A percentile compares a stretch with the other conserved stretches of the same genome.
Evolutionary conservation across 441 rosid genomes (phyloP).

Genomic region (Omphalea diandra): DNA sequence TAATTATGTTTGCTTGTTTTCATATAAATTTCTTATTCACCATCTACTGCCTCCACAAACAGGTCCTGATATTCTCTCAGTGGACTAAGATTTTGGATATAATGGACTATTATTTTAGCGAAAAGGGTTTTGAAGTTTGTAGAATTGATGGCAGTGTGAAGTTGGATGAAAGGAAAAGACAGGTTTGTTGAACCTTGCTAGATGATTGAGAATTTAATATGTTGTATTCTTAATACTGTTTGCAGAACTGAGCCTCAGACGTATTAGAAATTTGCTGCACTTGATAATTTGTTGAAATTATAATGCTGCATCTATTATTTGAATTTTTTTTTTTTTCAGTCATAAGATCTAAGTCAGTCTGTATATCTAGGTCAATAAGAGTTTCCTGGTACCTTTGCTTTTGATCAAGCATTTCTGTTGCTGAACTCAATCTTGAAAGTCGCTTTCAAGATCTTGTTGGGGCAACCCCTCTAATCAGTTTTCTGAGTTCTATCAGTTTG

Average conservation of each 20-base stretch:
- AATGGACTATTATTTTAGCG: constrained; percentile 96
- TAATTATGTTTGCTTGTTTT: constrained; percentile 22
- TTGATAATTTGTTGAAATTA: not conserved
- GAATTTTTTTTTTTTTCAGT: not conserved
- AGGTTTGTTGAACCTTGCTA: constrained; percentile 45
- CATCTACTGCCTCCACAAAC: constrained; percentile 24
- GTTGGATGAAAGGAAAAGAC: constrained; percentile 78
- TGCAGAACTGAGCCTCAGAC: not conserved
- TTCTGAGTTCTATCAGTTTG: not conserved
- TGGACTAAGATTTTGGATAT: constrained; percentile 91
- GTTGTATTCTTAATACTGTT: not conserved
- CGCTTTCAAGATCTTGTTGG: constrained; percentile 6
- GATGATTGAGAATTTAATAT: not conserved
- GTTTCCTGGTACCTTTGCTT: not conserved
- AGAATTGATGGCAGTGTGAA: constrained; percentile 89
- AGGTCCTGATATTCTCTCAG: constrained; percentile 87
- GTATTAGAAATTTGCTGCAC: not conserved
- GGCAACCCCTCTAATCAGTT: too few relatives aligned
- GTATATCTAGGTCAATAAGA: not conserved
- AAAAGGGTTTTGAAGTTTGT: constrained; percentile 84
- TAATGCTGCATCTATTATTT: not conserved
- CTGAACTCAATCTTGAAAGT: constrained; percentile 1
- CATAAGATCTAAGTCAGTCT: not conserved
- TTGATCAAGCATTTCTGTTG: not conserved
- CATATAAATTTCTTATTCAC: constrained; percentile 24